Conservation (phyloP, 1,139 yeast genomes). For the Petasospora rhodanensis region DNA sequence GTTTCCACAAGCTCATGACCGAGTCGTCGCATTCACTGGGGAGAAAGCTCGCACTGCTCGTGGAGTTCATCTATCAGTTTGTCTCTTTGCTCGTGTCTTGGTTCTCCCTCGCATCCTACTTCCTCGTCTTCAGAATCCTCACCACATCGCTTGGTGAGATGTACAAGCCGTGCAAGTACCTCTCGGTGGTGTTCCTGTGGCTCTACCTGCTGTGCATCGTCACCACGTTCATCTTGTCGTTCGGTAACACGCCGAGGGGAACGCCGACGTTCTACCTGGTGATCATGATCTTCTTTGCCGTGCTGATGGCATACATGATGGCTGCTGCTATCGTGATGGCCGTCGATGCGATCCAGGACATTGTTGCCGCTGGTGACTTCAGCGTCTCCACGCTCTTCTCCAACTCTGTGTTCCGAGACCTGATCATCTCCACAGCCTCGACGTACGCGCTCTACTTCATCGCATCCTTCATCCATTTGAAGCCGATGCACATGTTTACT, state of each 20-base stretch:
- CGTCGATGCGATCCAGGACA: conserved; percentile 56
- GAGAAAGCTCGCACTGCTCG: conserved; percentile 65
- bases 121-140: conserved; percentile 73
- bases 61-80: conserved; percentile 77
- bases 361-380: conserved; percentile 25
- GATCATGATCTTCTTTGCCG: conserved; percentile 86
- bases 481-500: conserved; percentile 94
- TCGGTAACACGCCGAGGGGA: conserved; percentile 94
- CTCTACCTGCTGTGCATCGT: conserved; percentile 82
- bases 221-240: conserved; percentile 83
- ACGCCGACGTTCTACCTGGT: conserved; percentile 77
- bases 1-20: conserved; percentile 66
- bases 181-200: conserved; percentile 85
- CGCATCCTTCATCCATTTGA: conserved; percentile 75
- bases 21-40: conserved; percentile 65
- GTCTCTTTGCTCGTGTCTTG: conserved; percentile 66
- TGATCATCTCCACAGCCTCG: conserved; percentile 79
- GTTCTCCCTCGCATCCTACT: conserved; percentile 80
- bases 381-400: conserved; percentile 40
- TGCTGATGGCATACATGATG: conserved; percentile 86
- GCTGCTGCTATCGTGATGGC: conserved; percentile 86
- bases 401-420: conserved; percentile 66
- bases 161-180: conserved; percentile 65
- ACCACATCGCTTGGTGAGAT: conserved; percentile 62
- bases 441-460: conserved; percentile 79